Evolutionary conservation across 1,284 basidiomycete species (phyloP).

Genomic region (Ganoderma resinaceum): DNA sequence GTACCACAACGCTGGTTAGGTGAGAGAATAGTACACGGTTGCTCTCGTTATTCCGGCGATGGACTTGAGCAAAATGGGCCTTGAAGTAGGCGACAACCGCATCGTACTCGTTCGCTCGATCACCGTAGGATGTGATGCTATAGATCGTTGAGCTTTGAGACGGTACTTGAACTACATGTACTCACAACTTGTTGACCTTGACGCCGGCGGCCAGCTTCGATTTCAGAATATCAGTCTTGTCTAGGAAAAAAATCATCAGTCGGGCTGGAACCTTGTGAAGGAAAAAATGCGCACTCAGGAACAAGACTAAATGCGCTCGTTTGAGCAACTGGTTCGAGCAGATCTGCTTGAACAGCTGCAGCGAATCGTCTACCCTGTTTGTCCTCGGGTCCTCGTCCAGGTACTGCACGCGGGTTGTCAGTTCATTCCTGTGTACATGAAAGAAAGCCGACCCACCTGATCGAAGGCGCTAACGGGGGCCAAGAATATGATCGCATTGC

Average conservation of each 20-base stretch:
- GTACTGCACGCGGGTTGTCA: constrained; percentile 54
- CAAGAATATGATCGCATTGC: constrained; percentile 84
- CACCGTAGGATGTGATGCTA: constrained; percentile 84
- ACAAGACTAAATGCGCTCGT: constrained; percentile 78
- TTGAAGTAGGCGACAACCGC: constrained; percentile 83
- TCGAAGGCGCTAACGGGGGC: constrained; percentile 89
- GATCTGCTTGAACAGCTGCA: constrained; percentile 84
- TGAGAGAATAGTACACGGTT: constrained; percentile 81
- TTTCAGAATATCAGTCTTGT: constrained; percentile 79
- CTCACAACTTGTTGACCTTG: constrained; percentile 80
- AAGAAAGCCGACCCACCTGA: constrained; percentile 55
- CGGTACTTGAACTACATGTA: constrained; percentile 16
- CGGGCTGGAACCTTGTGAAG: neutral
- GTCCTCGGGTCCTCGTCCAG: constrained; percentile 83
- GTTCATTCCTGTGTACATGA: neutral
- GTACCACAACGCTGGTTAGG: constrained; percentile 79
- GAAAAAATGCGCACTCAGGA: constrained; percentile 64
- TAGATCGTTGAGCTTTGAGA: constrained; percentile 7
- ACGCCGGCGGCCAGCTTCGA: constrained; percentile 71
- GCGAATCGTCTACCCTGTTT: constrained; percentile 83
- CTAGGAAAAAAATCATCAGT: constrained; percentile 43
- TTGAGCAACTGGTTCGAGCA: constrained; percentile 83
- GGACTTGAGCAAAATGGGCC: constrained; percentile 83
- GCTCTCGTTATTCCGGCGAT: constrained; percentile 79
- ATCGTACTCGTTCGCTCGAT: constrained; percentile 80